Base-by-base conservation (phyloP, 768 basidiomycete species). In the Amanita brunnescens region DNA sequence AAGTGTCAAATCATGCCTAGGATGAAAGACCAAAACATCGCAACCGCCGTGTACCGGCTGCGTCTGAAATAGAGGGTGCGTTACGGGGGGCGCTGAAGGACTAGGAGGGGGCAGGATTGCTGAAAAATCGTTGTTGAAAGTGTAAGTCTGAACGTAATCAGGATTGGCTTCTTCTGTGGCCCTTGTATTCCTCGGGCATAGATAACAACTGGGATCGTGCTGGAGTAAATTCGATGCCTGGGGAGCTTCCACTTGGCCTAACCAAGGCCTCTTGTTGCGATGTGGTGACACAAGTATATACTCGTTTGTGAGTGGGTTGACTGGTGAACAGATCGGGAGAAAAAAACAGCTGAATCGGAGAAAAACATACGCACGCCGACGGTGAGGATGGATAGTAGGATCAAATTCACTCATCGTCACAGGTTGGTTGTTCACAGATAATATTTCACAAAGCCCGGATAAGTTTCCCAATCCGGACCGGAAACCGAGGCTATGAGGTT, bases 181-280 rank as follows among this genome's bases (percentile, higher is more conserved):
- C 16, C 92, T 79, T 20, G 69, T 54, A 61, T 94, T 93, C 13
- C 91, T 84, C 0, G 93, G 91, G 59, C 93, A 96, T 41, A 96
- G 80, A 64, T 90, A 93, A 61, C 92, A 94, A 34, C 69, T 65
- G 4, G 77, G 76, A 59, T 92, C 90, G 58, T 90, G 78, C 39
- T 73, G 55, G 0, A 83, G 85, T 4, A 87, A 72, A 32, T 69
- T 62, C 6, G 68, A 60, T 1, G 72, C 42, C 52, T 82, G 75
- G 0, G 83, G 74, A 1, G 80, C 64, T 55, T 95, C 92, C 1
- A 81, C 80, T 62, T 94, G 90, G 26, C 92, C 92, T 35, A 83
- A 75, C 93, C 93, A 96, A 12, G 93, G 93, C 16, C 93, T 81
- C 60, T 88, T 91, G 6, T 76, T 90, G 47, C 93, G 85, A 65